Conservation (phyloP, 2,329 filamentous ascomycete species). For the Aspergillus vadensis region DNA sequence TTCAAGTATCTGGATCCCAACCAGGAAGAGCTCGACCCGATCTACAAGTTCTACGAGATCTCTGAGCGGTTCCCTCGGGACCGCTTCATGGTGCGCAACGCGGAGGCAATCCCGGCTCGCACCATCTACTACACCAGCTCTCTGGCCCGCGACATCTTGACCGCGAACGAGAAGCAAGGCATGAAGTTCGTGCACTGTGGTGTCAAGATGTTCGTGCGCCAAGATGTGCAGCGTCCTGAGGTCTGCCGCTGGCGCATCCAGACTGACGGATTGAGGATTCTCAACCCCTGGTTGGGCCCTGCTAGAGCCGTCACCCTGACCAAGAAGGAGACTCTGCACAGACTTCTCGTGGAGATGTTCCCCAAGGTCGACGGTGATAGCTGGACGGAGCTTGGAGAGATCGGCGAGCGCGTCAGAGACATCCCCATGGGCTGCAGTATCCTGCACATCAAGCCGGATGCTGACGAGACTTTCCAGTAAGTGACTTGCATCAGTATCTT, state of each 20-base stretch:
- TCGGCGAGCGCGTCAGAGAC: constrained; percentile 77
- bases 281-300: constrained; percentile 86
- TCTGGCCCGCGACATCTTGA: constrained; percentile 81
- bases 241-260: constrained; percentile 95
- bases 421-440: constrained; percentile 92
- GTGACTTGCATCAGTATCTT: constrained; percentile 9
- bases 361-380: constrained; percentile 77
- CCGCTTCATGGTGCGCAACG: constrained; percentile 95
- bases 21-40: constrained; percentile 74
- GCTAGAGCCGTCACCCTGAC: constrained; percentile 72
- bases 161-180: constrained; percentile 82
- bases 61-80: constrained; percentile 82
- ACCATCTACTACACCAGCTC: constrained; percentile 95
- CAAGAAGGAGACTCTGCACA: constrained; percentile 76
- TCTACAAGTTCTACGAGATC: constrained; percentile 83
- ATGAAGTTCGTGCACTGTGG: constrained; percentile 96
- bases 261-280: constrained; percentile 85
- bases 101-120: constrained; percentile 81
- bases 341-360: constrained; percentile 93
- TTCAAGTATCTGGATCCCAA: constrained; percentile 84
- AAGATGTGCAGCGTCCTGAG: constrained; percentile 82
- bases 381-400: constrained; percentile 79
- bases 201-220: constrained; percentile 99
- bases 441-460: constrained; percentile 74
- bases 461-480: constrained; percentile 56